phyloP scores from a whole-genome alignment of 352 stramenopile genomes.

The Pythium guiyangense region DNA sequence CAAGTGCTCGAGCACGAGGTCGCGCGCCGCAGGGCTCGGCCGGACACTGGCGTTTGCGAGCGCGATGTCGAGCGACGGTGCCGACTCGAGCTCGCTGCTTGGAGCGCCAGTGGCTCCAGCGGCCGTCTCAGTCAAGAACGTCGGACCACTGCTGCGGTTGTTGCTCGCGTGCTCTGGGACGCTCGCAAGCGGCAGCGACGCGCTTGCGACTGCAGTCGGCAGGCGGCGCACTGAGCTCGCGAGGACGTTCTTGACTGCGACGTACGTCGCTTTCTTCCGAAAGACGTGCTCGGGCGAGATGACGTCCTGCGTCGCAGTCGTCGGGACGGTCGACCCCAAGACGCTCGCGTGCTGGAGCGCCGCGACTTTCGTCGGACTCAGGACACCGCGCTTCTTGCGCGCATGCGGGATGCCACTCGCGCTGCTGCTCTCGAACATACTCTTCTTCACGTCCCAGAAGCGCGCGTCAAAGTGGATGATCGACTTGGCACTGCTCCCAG shows the following conservation, averaged over 20 bases:
- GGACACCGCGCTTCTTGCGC: slow-evolving; percentile 33
- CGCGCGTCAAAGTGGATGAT: slow-evolving; percentile 44
- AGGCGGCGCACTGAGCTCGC: slow-evolving; percentile 47
- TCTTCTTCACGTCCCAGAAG: slow-evolving; percentile 72
- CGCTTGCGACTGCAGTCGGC: slow-evolving; percentile 26
- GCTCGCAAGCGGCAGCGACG: slow-evolving; percentile 25
- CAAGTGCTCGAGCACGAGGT: slow-evolving; percentile 17
- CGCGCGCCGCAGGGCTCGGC: slow-evolving; percentile 12
- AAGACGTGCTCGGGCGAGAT: slow-evolving; percentile 65
- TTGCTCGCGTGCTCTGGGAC: slow-evolving; percentile 13
- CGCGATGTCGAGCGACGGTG: no score
- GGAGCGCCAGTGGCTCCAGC: background rate
- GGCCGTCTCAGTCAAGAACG: slow-evolving; percentile 10
- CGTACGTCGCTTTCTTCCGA: slow-evolving; percentile 58
- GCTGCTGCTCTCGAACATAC: slow-evolving; percentile 36
- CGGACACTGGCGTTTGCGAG: background rate
- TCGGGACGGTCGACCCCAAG: slow-evolving; percentile 13
- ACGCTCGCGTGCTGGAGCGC: slow-evolving; percentile 46
- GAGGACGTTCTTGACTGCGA: slow-evolving; percentile 55
- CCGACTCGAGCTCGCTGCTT: no score
- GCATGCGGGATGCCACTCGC: slow-evolving; percentile 14
- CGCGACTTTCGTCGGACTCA: slow-evolving; percentile 40
- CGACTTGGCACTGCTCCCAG: slow-evolving; percentile 7
- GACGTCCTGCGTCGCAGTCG: slow-evolving; percentile 40
- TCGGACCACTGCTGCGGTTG: slow-evolving; percentile 6